Base-by-base conservation (phyloP, 148 eudicot species). In the Agrostemma githago region DNA sequence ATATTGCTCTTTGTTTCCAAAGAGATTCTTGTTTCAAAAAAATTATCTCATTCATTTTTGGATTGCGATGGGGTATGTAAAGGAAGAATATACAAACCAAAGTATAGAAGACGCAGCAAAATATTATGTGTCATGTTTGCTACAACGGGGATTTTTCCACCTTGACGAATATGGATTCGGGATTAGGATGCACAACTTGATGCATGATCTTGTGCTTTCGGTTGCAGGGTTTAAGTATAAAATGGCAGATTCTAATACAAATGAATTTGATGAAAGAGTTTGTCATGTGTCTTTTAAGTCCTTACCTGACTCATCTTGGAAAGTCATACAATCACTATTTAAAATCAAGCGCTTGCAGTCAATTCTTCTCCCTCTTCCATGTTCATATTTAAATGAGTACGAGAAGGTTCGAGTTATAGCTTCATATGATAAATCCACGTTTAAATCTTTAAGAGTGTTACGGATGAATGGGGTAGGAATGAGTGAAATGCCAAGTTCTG, bases 1-100 rank as follows among this genome's bases (percentile, higher is more conserved):
- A 51, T 66, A 19, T n/a, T 74, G 77, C 62, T 74, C 77, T 5
- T 53, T 65, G 71, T 74, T 68, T 14, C 72, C 78, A 10, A 20
- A 57, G 17, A 17, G 60, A 12, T 57, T 14, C 60, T 0, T 1
- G 4, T 76, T 68, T 42, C 10, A 43, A 2, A 44, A 58, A 34
- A 34, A 21, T 68, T 15, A 41, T 20, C 40, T 76, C 58, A 42
- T 58, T 41, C 40, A 56, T 11, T 15, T 75, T 14, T 75, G 78
- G 78, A 67, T 75, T 5, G 46, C 78, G 1, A 19, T 75, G 64
- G 78, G 65, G 56, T 75, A 56, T 3, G 42, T 66, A 7, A 54
- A 56, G 71, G 8, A 9, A 6, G 21, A 21, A 5, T 57, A 56
- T 21, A 26, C 0, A 67, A 58, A 34, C 56, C 72, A 67, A 44